Conservation (phyloP, 129 eudicot species). For the Pittosporum tobira region DNA sequence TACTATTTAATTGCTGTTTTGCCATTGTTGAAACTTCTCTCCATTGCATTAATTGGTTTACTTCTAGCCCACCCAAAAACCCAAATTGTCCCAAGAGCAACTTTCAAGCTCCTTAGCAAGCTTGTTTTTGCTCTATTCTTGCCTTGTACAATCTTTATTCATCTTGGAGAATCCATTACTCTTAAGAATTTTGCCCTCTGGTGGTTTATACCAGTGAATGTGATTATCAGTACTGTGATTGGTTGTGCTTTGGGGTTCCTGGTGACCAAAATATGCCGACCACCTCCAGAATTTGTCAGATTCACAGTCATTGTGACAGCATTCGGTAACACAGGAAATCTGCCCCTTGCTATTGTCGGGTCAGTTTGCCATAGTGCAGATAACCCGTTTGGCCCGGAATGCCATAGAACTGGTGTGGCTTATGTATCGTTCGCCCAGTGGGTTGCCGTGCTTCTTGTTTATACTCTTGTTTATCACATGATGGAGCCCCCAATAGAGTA, state of each 20-base stretch:
- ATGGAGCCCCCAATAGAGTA: slow-evolving; percentile 89
- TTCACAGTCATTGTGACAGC: slow-evolving; percentile 70
- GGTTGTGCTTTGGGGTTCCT: slow-evolving; percentile 60
- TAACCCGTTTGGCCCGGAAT: slow-evolving; percentile 47
- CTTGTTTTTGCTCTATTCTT: slow-evolving; percentile 77
- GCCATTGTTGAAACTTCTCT: slow-evolving; percentile 57
- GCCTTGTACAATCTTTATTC: slow-evolving; percentile 72
- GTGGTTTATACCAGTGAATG: slow-evolving; percentile 92
- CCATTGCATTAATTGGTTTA: slow-evolving; percentile 55
- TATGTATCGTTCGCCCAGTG: slow-evolving; percentile 79
- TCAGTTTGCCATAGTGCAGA: slow-evolving; percentile 52
- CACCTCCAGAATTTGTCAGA: slow-evolving; percentile 73
- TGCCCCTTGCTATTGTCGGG: slow-evolving; percentile 62
- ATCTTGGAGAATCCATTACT: slow-evolving; percentile 65
- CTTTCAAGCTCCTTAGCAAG: slow-evolving; percentile 85
- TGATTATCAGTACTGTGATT: slow-evolving; percentile 45
- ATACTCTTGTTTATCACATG: slow-evolving; percentile 87
- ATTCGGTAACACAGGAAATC: slow-evolving; percentile 82
- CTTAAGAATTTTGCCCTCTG: slow-evolving; percentile 41
- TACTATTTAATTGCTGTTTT: slow-evolving; percentile 39
- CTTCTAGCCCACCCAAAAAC: slow-evolving; percentile 59
- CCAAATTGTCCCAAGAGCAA: slow-evolving; percentile 61
- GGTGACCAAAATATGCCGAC: slow-evolving; percentile 59
- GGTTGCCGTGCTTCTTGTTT: slow-evolving; percentile 69
- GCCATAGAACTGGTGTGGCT: slow-evolving; percentile 50